Conservation (phyloP, 345 rosid species). For the Leavenworthia alabamica region DNA sequence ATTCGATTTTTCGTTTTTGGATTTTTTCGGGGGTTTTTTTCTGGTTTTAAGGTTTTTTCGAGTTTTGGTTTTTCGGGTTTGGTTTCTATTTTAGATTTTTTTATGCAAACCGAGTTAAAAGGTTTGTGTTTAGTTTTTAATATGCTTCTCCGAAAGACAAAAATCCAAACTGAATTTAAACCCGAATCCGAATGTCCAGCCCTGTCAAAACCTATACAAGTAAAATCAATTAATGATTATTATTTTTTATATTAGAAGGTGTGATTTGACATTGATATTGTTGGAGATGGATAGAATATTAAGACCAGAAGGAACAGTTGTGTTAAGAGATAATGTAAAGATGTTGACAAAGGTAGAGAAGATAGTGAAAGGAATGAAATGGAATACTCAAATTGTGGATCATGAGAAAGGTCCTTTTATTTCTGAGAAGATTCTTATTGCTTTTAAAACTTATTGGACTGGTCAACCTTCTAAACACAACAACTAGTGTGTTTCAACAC, state of each 20-base stretch:
- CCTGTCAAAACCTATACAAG: no score
- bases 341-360: constrained; percentile 60
- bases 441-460: constrained; percentile 87
- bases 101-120: no score
- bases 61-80: no score
- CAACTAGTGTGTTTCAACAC: constrained; percentile 15
- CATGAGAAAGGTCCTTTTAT: constrained; percentile 93
- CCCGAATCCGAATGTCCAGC: no score
- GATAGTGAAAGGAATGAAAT: constrained; percentile 76
- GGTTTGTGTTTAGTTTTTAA: no score
- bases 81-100: no score
- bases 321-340: constrained; percentile 89
- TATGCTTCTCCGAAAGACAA: no score
- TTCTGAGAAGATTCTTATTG: constrained; percentile 86
- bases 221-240: no score
- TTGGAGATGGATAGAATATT: constrained; percentile 95
- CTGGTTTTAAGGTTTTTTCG: no score
- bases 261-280: constrained; percentile 67
- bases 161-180: no score
- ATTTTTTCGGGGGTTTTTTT: no score
- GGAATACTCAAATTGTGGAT: constrained; percentile 74
- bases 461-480: constrained; percentile 40
- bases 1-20: no score
- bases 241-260: constrained; percentile 8
- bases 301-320: constrained; percentile 93